Base-by-base conservation (phyloP, 163 green algal species). In the Coccomyxa subellipsoidea region DNA sequence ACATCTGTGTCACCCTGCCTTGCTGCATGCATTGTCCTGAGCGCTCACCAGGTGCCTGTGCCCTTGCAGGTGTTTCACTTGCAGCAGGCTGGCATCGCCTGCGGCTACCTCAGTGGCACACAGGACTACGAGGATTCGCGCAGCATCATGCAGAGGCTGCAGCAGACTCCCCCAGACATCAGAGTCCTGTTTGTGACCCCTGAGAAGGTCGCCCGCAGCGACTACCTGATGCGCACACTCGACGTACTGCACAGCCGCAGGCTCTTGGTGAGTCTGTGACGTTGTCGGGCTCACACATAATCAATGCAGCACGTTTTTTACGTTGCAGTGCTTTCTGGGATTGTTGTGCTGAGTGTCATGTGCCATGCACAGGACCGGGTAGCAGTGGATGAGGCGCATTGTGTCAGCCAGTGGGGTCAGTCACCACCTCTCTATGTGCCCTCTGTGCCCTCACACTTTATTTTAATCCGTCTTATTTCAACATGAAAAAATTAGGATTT, bases 171-270 rank as follows among this genome's bases (percentile, higher is more conserved):
- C 29, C 69, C 84, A 39, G 12, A 76, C 1, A 83, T 90, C 38
- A 88, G 92, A 77, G 82, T 98, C 36, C 75, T 99, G 76, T 99
- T 97, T 85, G 86, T 98, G 59, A 99, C 96, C 7, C 96, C 96
- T 7, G 96, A 99, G 84, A 94, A 94, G 78, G 80, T 98, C 18
- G 88, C 90, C 1, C 82, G 80, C 37, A 94, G 89, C 72, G 92
- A 95, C 76, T 81, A 82, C 36, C 83, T 96, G 75, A 89, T 95
- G 82, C 80, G 85, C 31, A 36, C 89, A 76, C 86, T 98, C 77
- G 85, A 94, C 39, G 35, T 40, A 2, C 87, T 96, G 84, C 54
- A 93, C 69, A 72, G 8, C n/a, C 66, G 81, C 12, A 86, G 85
- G 32, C 37, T 89, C 40, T 88, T 98, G 80, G 86, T 81, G 25